phyloP scores from a whole-genome alignment of 352 stramenopile genomes.

The Phytophthora podocarpi region DNA sequence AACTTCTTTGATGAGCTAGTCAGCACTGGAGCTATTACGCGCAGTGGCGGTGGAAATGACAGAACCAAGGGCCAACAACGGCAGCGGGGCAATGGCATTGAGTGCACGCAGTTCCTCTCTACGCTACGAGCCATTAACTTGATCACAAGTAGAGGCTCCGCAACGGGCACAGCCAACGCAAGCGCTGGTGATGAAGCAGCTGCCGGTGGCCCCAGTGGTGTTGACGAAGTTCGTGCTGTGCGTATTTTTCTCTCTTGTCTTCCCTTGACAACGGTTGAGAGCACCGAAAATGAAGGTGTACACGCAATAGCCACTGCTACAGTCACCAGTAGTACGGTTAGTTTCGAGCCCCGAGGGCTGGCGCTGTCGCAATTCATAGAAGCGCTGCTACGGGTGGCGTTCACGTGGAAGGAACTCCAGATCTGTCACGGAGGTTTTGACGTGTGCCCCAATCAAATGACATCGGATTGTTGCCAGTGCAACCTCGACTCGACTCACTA shows the following conservation, averaged over 20 bases:
- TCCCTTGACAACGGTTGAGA: conserved; percentile 29
- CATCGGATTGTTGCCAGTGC: conserved; percentile 54
- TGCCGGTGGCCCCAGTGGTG: conserved; percentile 1
- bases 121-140: conserved; percentile 37
- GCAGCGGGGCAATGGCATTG: conserved; percentile 20
- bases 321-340: conserved; percentile 2
- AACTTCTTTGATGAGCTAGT: conserved; percentile 54
- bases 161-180: neutral
- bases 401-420: conserved; percentile 50
- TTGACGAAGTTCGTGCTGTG: conserved; percentile 60
- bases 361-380: conserved; percentile 59
- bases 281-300: conserved; percentile 8
- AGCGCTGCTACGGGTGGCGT: conserved; percentile 49
- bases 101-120: conserved; percentile 40
- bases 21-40: neutral
- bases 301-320: neutral
- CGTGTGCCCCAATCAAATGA: conserved; percentile 55
- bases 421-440: conserved; percentile 61
- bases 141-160: conserved; percentile 17
- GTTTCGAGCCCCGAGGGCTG: conserved; percentile 32
- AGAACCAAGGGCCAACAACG: conserved; percentile 2
- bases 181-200: conserved; percentile 2
- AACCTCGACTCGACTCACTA: conserved; percentile 28
- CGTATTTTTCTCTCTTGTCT: conserved; percentile 69
- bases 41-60: conserved; percentile 20